Evolutionary conservation across 345 rosid species (phyloP), one percentile per base, ranked within the genome.

Genomic region (Linum lewisii): DNA sequence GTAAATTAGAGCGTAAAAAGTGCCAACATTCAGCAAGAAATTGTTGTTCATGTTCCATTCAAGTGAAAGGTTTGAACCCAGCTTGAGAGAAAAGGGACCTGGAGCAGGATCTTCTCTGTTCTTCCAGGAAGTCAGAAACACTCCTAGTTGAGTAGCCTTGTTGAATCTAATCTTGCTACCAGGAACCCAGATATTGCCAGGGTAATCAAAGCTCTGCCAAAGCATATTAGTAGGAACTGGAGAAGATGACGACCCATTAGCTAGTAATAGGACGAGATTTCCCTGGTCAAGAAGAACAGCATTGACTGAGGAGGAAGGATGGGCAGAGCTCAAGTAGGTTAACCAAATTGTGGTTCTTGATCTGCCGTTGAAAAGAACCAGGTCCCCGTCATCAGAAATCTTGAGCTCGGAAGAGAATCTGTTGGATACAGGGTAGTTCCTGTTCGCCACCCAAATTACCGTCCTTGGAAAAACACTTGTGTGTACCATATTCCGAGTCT

Each of bases 1-100:
- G 75, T 86, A 90, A 65, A 92, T 67, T 77, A 92, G 53, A 65
- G 81, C 84, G 73, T 86, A 88, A 68, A 80, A 88, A 2, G 73
- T 63, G 54, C 75, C 75, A 62, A 83, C 95, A 67, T 88, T 85
- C 3, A 63, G 63, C 95, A 93, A 85, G 58, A 61, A 87, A 21
- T 1, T 18, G 1, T 14, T 52, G 6, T 90, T 59, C 59, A 54
- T 42, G 34, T 90, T 85, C 90, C 90, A 22, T 63, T 68, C 52
- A 66, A 71, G 15, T 54, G 74, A 69, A 21, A 72, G 77, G 32
- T 63, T 62, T 1, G 81, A 84, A 25, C 77, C 76, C 6, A 85
- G 69, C 79, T 77, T 81, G 6, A 87, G 81, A 50, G 97, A 82
- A 75, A 79, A 90, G 57, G 76, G 81, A 63, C 97, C 97, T 6